Evolutionary conservation across 202 grass and related monocot species (phyloP).

Genomic region (Zoysia matrella): DNA sequence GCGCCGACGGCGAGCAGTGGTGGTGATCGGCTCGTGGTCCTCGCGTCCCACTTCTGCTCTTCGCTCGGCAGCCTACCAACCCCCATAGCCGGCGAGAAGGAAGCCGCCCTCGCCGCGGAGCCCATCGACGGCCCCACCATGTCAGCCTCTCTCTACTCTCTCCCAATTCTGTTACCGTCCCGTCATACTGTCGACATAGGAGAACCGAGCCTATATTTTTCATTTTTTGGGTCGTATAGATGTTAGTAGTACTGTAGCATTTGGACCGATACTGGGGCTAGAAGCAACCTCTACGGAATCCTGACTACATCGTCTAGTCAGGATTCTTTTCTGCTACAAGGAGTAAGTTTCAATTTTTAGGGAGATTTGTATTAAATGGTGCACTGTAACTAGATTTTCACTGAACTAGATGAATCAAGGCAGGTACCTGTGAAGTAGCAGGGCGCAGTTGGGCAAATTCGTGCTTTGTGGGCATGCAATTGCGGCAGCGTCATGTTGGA

Average conservation of each 20-base stretch:
- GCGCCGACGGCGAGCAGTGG: slow-evolving; percentile 16
- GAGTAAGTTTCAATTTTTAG: background rate
- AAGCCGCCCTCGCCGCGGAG: slow-evolving; percentile 49
- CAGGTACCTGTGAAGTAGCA: background rate
- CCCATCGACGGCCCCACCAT: slow-evolving; percentile 61
- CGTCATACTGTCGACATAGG: background rate
- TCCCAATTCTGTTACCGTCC: background rate
- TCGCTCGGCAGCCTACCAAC: background rate
- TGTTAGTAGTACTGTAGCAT: background rate
- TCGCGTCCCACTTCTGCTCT: slow-evolving; percentile 55
- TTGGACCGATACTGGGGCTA: background rate
- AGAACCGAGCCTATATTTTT: too few relatives aligned
- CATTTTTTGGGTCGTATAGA: background rate
- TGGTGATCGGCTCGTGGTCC: slow-evolving; percentile 45
- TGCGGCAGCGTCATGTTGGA: background rate
- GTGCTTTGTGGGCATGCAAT: background rate
- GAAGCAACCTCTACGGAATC: background rate
- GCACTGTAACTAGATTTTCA: background rate
- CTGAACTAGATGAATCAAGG: background rate
- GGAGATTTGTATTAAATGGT: slow-evolving; percentile 1
- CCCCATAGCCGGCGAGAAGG: slow-evolving; percentile 48
- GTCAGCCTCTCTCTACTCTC: slow-evolving; percentile 45
- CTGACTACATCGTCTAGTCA: background rate
- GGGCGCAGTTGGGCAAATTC: background rate
- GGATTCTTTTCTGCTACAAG: background rate